Base-by-base conservation (phyloP, 371 early-diverging fungal species). In the Mucor circinelloides region DNA sequence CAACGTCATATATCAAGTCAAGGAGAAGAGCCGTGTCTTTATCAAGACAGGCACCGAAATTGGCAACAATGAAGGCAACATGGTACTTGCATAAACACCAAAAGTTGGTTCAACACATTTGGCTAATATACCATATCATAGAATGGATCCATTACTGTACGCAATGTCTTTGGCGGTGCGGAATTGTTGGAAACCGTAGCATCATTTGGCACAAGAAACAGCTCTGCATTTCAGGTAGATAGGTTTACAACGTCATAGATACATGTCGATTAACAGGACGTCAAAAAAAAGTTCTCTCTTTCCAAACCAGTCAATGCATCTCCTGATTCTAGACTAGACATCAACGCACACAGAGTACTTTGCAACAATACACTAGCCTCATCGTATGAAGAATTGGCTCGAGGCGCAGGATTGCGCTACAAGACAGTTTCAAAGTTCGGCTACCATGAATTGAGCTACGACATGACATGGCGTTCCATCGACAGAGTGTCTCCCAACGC, bases 131-230 rank as follows among this genome's bases (percentile, higher is more conserved):
- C 13, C 28, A 23, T 25, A 30, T 10, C 13, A 27, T 63, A 82
- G 83, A 90, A 82, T 79, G 92, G 77, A 68, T 86, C 93, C 0
- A 62, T 90, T 44, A 86, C 82, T 17, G 58, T 91, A 10, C 88
- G 91, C 66, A 95, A 96, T 63, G 84, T 89, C 4, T 91, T 93
- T 76, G 97, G 97, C 25, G 91, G 89, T 13, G 97, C 90, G 19
- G 97, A 96, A 78, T 81, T 86, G 44, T 60, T 94, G 17, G 88
- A 87, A 63, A 85, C 87, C 1, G 88, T 84, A 65, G 88, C 90
- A 40, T 84, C 91, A 10, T 88, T 93, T 66, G 91, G 91, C 32
- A 91, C 84, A 58, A 83, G 89, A 70, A 91, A 90, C 13, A 89
- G 87, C 21, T 87, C 91, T 17, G 87, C 92, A 28, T 90, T 92